These are phyloP conservation scores for Coemansia brasiliensis DNA, from an alignment of 192 early-diverging fungal species.

Conservation along the genomic window DNA sequence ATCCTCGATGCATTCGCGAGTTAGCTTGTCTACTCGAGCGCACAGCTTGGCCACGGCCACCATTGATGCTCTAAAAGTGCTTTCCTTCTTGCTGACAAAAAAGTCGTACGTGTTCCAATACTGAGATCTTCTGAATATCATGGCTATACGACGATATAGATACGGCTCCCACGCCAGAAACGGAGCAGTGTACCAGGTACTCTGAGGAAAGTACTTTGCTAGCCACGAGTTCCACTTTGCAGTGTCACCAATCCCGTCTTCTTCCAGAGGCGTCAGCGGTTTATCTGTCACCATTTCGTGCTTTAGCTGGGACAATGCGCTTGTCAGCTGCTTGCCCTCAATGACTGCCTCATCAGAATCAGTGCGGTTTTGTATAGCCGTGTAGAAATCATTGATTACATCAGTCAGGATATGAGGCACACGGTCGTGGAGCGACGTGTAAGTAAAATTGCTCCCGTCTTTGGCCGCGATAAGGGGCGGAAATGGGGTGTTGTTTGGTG, in stretches of 20 bases:
- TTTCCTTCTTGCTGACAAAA: constrained; percentile 68
- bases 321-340: constrained; percentile 70
- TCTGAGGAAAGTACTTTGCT: constrained; percentile 51
- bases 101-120: constrained; percentile 74
- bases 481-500: constrained; percentile 59
- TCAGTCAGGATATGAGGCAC: constrained; percentile 84
- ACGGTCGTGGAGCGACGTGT: constrained; percentile 69
- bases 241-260: constrained; percentile 57
- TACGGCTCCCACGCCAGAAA: constrained; percentile 88
- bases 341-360: constrained; percentile 32
- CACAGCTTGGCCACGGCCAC: constrained; percentile 67
- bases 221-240: constrained; percentile 68
- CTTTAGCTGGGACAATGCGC: constrained; percentile 65
- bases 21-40: constrained; percentile 53
- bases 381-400: constrained; percentile 70
- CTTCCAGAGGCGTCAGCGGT: constrained; percentile 52
- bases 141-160: constrained; percentile 72
- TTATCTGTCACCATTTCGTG: constrained; percentile 74
- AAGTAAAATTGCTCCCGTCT: constrained; percentile 73
- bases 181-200: constrained; percentile 73
- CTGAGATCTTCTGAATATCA: constrained; percentile 56
- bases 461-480: constrained; percentile 62
- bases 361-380: constrained; percentile 46
- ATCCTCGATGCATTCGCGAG: constrained; percentile 16
- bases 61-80: constrained; percentile 68